Evolutionary conservation across 1,284 basidiomycete genomes (phyloP).

Genomic region (Pseudozyma flocculosa): DNA sequence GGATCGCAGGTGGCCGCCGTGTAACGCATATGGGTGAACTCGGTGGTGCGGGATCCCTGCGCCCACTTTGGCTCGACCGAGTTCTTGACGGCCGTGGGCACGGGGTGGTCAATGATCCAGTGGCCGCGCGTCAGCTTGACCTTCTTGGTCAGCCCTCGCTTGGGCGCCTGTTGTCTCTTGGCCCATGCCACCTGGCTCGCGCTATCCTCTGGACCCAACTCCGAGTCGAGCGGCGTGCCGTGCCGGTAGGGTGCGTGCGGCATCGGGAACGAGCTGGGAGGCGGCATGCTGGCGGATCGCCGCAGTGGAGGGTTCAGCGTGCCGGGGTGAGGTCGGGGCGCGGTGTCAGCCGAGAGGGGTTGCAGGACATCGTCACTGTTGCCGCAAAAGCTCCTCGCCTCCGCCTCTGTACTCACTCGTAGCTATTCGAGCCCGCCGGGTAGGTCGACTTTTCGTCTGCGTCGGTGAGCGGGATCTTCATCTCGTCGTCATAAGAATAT

Average conservation of each 20-base stretch:
- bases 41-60: slow-evolving; percentile 59
- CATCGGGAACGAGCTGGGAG: slow-evolving; percentile 15
- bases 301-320: neutral
- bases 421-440: neutral
- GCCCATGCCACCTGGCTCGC: slow-evolving; percentile 53
- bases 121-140: slow-evolving; percentile 78
- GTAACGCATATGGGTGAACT: slow-evolving; percentile 87
- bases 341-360: too few species aligned
- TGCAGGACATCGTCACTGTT: too few species aligned
- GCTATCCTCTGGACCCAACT: slow-evolving; percentile 36
- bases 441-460: slow-evolving; percentile 34
- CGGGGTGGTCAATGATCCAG: slow-evolving; percentile 63
- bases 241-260: slow-evolving; percentile 15
- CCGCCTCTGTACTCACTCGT: too few species aligned
- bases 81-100: slow-evolving; percentile 80
- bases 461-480: slow-evolving; percentile 36
- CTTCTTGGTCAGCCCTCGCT: slow-evolving; percentile 65
- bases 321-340: neutral
- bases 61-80: slow-evolving; percentile 80
- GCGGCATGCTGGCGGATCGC: slow-evolving; percentile 2
- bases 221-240: slow-evolving; percentile 21
- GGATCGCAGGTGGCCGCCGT: slow-evolving; percentile 83
- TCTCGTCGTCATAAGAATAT: slow-evolving; percentile 38
- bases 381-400: too few species aligned
- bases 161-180: slow-evolving; percentile 56